A percentile compares a stretch with the other conserved stretches of the same genome.
Conservation (phyloP, 2,329 filamentous ascomycete genomes). For the Beauveria bassiana region DNA sequence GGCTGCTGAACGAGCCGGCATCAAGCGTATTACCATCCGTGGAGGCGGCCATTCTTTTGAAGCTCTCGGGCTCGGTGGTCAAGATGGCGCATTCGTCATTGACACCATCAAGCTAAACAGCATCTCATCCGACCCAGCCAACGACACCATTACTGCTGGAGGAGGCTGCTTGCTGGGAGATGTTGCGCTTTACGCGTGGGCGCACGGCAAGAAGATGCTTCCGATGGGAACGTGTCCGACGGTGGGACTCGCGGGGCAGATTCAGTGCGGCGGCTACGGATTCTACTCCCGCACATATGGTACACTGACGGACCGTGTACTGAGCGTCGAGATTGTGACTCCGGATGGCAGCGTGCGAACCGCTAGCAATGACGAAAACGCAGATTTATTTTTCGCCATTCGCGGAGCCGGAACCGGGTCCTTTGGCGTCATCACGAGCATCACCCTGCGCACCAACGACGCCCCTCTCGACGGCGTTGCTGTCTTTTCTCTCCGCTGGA, state of each 20-base stretch:
- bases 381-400: background rate
- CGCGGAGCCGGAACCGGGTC: background rate
- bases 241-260: background rate
- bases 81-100: too few relatives aligned
- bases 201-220: background rate
- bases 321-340: background rate
- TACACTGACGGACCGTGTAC: background rate
- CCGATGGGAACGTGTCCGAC: background rate
- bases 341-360: background rate
- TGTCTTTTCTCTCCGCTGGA: too few relatives aligned
- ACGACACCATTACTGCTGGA: too few relatives aligned
- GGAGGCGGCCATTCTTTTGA: too few relatives aligned
- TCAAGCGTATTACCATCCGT: too few relatives aligned
- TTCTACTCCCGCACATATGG: background rate
- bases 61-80: too few relatives aligned
- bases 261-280: background rate
- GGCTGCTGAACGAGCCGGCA: too few relatives aligned
- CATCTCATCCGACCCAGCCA: too few relatives aligned
- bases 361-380: background rate
- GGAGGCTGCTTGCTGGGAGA: too few relatives aligned
- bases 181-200: too few relatives aligned
- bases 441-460: too few relatives aligned
- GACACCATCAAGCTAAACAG: too few relatives aligned
- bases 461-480: background rate
- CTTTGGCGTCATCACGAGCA: background rate